A percentile compares a stretch with the other conserved stretches of the same genome.
These are phyloP conservation scores for Hypoxylon sp. DNA, from an alignment of 2,329 filamentous ascomycete genomes.

Conservation along the genomic window DNA sequence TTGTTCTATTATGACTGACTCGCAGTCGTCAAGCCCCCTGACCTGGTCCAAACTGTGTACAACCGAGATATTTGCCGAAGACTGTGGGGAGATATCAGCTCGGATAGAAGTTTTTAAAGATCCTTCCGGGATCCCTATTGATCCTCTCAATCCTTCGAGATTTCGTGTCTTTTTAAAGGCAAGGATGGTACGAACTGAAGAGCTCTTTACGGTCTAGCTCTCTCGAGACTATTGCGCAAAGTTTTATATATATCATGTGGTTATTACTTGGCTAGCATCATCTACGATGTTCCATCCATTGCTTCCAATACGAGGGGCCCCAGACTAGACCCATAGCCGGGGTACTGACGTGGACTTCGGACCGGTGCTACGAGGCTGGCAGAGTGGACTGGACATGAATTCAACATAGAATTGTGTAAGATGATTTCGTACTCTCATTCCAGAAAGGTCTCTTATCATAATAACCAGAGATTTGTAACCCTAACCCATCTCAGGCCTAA, in stretches of 20 bases:
- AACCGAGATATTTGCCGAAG: conserved; percentile 5
- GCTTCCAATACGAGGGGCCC: background rate
- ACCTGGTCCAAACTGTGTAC: background rate
- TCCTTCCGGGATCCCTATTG: conserved; percentile 4
- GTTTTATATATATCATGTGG: background rate
- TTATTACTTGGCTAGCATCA: background rate
- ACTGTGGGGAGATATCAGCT: background rate
- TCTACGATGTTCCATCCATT: background rate
- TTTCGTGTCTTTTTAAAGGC: background rate
- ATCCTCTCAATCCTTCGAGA: conserved; percentile 1
- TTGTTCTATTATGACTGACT: background rate
- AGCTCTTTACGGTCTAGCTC: background rate
- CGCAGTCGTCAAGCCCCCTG: background rate
- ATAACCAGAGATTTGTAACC: background rate
- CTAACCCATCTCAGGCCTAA: background rate
- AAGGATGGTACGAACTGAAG: background rate
- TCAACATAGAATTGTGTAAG: background rate
- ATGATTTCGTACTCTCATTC: background rate
- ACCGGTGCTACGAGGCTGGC: background rate
- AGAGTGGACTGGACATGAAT: background rate
- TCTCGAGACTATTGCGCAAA: background rate
- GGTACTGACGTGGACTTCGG: conserved; percentile 1
- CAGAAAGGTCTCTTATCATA: background rate
- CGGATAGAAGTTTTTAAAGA: background rate
- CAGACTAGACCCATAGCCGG: background rate